Percentiles rank a stretch among this genome's conserved stretches.
These are phyloP conservation scores for Trichoderma brevicompactum DNA, from an alignment of 2,329 filamentous ascomycete species.

Conservation along the genomic window DNA sequence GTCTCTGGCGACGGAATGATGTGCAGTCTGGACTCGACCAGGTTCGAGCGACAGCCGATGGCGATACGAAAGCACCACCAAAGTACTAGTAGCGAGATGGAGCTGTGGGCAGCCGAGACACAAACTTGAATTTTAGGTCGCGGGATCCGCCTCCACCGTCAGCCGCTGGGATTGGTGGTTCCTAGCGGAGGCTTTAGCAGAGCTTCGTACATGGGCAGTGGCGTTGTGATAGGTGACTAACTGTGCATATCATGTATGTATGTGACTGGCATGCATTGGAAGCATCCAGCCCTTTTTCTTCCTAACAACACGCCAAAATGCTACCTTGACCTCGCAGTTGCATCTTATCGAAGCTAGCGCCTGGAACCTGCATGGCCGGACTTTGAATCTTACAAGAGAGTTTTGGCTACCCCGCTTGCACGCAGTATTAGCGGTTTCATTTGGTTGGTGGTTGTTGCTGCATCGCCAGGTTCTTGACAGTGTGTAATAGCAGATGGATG, in stretches of 20 bases:
- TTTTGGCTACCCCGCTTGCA: constrained; percentile 16
- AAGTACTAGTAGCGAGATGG: constrained; percentile 10
- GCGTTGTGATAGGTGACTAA: no score
- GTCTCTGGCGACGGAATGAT: constrained; percentile 21
- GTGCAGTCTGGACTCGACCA: neutral
- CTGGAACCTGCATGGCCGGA: constrained; percentile 15
- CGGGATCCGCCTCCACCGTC: neutral
- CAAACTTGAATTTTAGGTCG: neutral
- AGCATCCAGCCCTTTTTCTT: neutral
- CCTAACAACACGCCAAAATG: neutral
- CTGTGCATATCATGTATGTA: neutral
- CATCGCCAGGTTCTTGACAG: neutral
- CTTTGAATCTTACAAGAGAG: constrained; percentile 15
- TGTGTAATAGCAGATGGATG: no score
- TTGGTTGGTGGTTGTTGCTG: neutral
- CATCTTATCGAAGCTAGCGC: neutral
- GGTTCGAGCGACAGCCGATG: constrained; percentile 17
- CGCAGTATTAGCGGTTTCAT: neutral
- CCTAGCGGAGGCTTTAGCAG: no score
- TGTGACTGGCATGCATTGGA: constrained; percentile 1
- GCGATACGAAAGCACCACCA: constrained; percentile 9
- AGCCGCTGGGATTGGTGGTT: neutral
- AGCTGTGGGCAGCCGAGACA: neutral
- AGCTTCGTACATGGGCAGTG: no score
- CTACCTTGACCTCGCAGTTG: neutral